Evolutionary conservation across 2,329 filamentous ascomycete species (phyloP), one percentile per base, ranked within the genome.

Genomic region (Trichoderma polysporum): DNA sequence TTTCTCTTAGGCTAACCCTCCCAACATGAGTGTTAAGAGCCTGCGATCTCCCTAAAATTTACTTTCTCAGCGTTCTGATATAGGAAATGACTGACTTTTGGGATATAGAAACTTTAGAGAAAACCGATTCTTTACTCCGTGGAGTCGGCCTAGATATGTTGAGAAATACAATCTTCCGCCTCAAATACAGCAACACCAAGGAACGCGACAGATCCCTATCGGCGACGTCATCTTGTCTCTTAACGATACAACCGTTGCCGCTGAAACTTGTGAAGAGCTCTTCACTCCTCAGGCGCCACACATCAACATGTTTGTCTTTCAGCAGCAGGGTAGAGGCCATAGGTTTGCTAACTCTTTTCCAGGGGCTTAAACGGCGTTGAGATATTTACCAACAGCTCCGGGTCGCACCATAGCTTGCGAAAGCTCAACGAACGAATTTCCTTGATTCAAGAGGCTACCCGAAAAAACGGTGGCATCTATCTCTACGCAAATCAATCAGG

Each of bases 381-480:
- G n/a, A 68, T 58, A 2, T 61, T 61, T 19, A 61, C 41, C 71
- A 75, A 68, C 70, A 74, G 53, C 12, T 76, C 74, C 27, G 76
- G 73, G 17, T 75, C 72, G 12, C 77, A 79, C n/a, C 73, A 74
- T 19, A 85, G 88, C 71, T 78, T 92, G 9, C 81, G 88, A 19
- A 93, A 93, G 75, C 83, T 93, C 0, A 79, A 89, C 66, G 86
- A 81, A 0, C 80, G 89, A 2, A 79, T 93, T 31, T 83, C 86
- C 5, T 78, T 93, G 5, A 92, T 93, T 63, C 79, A 81, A 1
- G 85, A 91, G 71, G 88, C 88, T 0, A 92, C 90, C 0, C 79
- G 83, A 8, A 90, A 89, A 72, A 81, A 79, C 25, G 86, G 86
- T 4, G 87, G 87, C 27, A 79, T 88, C 10, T 88, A 89, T 70